phyloP scores from a whole-genome alignment of 116 monocot species.

The Iris pallida region DNA sequence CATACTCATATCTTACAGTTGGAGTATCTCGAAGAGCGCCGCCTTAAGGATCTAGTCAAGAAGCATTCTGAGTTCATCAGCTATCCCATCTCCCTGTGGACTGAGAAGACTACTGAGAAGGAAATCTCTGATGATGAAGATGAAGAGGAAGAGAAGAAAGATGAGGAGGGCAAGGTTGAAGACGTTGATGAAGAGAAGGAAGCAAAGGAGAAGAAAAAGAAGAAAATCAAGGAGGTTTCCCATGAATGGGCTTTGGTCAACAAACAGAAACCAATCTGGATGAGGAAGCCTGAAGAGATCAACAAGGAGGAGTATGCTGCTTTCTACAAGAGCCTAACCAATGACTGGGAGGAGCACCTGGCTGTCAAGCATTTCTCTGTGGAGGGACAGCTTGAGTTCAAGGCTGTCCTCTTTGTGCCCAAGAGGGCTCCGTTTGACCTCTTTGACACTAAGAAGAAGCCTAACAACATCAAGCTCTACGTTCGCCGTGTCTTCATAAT shows the following conservation, averaged over 20 bases:
- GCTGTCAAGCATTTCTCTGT: constrained; percentile 21
- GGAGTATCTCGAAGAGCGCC: constrained; percentile 18
- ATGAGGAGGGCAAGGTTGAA: constrained; percentile 19
- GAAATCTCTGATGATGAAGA: constrained; percentile 21
- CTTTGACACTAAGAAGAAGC: constrained; percentile 19
- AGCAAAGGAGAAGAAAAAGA: constrained; percentile 26
- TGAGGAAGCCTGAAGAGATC: constrained; percentile 23
- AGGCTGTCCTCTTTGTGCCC: constrained; percentile 17
- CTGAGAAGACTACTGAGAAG: constrained; percentile 20
- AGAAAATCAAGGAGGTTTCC: constrained; percentile 27
- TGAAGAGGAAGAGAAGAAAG: constrained; percentile 16
- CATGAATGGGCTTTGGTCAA: constrained; percentile 18
- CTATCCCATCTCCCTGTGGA: constrained; percentile 22
- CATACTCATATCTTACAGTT: constrained; percentile 3
- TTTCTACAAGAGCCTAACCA: constrained; percentile 21
- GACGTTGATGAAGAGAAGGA: constrained; percentile 22
- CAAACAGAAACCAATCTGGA: constrained; percentile 23
- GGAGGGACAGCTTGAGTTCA: constrained; percentile 25
- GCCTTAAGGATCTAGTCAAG: constrained; percentile 19
- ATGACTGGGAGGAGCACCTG: constrained; percentile 24
- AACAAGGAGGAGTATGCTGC: constrained; percentile 16
- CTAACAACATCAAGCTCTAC: constrained; percentile 20
- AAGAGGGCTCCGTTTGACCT: constrained; percentile 24
- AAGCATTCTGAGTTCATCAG: constrained; percentile 19
- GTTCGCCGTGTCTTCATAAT: constrained; percentile 18